Evolutionary conservation across 805 yeast genomes (phyloP).

Genomic region (Lipomyces mesembrius): DNA sequence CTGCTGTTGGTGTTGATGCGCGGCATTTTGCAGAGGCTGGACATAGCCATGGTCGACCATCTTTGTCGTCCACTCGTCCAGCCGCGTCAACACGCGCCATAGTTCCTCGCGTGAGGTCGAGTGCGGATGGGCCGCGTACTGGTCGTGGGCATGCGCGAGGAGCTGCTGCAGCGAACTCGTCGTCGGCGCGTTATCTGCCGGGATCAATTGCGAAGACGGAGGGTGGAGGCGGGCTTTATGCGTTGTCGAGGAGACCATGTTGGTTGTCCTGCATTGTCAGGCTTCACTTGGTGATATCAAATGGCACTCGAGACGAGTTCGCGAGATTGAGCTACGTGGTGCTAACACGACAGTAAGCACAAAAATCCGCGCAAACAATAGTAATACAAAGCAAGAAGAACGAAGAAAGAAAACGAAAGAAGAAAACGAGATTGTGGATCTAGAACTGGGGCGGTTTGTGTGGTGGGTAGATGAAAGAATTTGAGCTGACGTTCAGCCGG

Average conservation of each 20-base stretch:
- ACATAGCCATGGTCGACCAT: constrained; percentile 15
- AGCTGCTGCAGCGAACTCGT: constrained; percentile 25
- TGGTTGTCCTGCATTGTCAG: neutral
- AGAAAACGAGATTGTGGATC: neutral
- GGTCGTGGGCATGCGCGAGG: constrained; percentile 22
- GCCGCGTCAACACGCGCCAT: constrained; percentile 21
- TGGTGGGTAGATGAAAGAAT: neutral
- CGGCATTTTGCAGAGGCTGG: constrained; percentile 9
- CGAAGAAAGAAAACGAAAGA: neutral
- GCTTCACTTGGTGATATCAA: too few species aligned
- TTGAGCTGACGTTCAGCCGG: neutral
- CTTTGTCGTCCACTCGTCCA: constrained; percentile 23
- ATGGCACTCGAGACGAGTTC: neutral
- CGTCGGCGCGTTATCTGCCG: constrained; percentile 18
- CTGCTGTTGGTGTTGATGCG: constrained; percentile 2
- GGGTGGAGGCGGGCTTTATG: constrained; percentile 4
- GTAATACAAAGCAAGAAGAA: neutral
- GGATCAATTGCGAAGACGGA: constrained; percentile 3
- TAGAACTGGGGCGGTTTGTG: neutral
- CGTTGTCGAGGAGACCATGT: constrained; percentile 2
- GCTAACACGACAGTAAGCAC: neutral
- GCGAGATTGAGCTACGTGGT: neutral
- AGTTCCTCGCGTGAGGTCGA: constrained; percentile 28
- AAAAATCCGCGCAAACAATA: neutral
- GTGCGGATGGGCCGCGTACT: constrained; percentile 28